A percentile compares a stretch with the other conserved stretches of the same genome.
These are phyloP conservation scores for Claviceps humidiphila DNA, from an alignment of 2,329 filamentous ascomycete species.

Conservation along the genomic window DNA sequence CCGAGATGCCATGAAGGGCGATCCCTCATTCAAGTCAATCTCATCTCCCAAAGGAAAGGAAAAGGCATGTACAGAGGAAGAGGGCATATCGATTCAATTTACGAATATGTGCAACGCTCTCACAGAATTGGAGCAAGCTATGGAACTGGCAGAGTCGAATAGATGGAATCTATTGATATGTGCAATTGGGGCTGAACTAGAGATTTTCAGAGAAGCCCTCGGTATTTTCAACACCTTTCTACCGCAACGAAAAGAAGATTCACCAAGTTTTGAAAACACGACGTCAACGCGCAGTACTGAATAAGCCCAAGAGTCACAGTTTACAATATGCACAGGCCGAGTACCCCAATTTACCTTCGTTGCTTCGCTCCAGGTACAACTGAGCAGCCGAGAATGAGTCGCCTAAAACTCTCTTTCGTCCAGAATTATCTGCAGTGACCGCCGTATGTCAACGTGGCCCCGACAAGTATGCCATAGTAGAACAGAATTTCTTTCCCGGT, in stretches of 20 bases:
- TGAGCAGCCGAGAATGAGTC: too few species aligned
- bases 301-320: too few species aligned
- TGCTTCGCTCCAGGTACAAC: too few species aligned
- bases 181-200: slow-evolving; percentile 61
- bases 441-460: too few species aligned
- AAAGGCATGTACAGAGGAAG: slow-evolving; percentile 19
- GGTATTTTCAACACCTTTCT: slow-evolving; percentile 30
- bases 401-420: too few species aligned
- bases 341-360: too few species aligned
- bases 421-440: too few species aligned
- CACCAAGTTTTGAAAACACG: neutral
- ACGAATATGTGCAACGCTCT: slow-evolving; percentile 44
- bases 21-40: slow-evolving; percentile 7
- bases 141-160: slow-evolving; percentile 43
- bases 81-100: slow-evolving; percentile 33
- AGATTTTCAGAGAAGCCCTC: slow-evolving; percentile 50
- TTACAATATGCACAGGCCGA: too few species aligned
- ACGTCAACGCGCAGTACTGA: too few species aligned
- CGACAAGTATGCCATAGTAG: too few species aligned
- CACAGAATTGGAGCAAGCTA: slow-evolving; percentile 37
- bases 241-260: neutral
- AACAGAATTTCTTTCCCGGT: too few species aligned
- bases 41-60: slow-evolving; percentile 17
- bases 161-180: slow-evolving; percentile 65
- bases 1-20: slow-evolving; percentile 36